Evolutionary conservation across 176 grass and related monocot species (phyloP).

Genomic region (Carex pumila): DNA sequence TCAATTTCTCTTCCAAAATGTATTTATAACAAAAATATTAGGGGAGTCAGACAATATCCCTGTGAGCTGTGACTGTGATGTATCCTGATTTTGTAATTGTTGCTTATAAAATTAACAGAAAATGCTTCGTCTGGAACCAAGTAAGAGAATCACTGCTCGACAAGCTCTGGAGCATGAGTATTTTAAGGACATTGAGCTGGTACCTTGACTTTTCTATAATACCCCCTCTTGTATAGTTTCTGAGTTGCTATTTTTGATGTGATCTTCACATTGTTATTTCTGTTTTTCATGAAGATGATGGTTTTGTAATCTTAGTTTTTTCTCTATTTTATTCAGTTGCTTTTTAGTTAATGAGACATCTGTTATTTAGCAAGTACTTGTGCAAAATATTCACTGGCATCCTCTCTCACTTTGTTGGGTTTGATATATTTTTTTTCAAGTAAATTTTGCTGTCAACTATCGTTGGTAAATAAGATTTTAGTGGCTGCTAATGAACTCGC

Average conservation of each 20-base stretch:
- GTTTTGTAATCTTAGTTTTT: constrained; percentile 17
- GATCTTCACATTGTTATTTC: neutral
- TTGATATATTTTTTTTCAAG: neutral
- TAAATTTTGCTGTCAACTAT: neutral
- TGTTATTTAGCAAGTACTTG: neutral
- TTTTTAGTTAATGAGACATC: constrained; percentile 10
- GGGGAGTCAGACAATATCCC: neutral
- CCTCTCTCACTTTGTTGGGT: neutral
- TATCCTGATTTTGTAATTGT: neutral
- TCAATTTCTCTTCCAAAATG: neutral
- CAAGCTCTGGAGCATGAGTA: constrained; percentile 82
- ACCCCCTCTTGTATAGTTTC: constrained; percentile 13
- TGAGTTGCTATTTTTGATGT: constrained; percentile 11
- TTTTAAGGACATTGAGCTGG: constrained; percentile 73
- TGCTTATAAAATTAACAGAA: constrained; percentile 34
- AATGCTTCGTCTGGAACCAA: constrained; percentile 85
- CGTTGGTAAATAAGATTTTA: neutral
- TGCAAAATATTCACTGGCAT: constrained; percentile 8
- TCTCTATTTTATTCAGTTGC: constrained; percentile 2
- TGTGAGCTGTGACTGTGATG: neutral
- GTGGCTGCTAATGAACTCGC: neutral
- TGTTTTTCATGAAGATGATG: neutral
- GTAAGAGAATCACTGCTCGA: constrained; percentile 74
- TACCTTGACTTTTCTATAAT: constrained; percentile 35
- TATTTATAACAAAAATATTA: neutral